phyloP scores from a whole-genome alignment of 2,329 filamentous ascomycete species.

The Botrytis squamosa region DNA sequence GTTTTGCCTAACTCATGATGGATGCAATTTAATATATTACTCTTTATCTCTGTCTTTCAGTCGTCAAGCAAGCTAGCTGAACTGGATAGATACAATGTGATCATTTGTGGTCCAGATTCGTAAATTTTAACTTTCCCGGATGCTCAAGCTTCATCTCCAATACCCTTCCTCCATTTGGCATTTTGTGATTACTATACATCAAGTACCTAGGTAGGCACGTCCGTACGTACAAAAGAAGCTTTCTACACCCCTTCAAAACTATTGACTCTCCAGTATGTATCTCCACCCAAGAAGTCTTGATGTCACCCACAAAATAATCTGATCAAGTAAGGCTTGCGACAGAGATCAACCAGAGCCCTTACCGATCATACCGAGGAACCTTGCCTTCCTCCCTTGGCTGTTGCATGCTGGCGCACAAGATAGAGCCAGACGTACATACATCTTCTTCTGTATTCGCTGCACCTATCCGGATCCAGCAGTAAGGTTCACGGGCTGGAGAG shows the following conservation, averaged over 20 bases:
- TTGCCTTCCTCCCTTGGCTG: neutral
- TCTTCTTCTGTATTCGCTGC: constrained; percentile 16
- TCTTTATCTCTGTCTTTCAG: neutral
- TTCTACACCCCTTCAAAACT: neutral
- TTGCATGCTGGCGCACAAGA: constrained; percentile 8
- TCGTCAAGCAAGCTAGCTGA: neutral
- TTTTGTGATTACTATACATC: neutral
- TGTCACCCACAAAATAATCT: constrained; percentile 4
- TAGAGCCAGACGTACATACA: constrained; percentile 8
- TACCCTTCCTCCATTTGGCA: neutral
- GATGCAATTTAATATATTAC: constrained; percentile 4
- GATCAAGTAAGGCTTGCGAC: constrained; percentile 11
- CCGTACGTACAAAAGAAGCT: neutral
- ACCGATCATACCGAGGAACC: constrained; percentile 10
- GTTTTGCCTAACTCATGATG: neutral
- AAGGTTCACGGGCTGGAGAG: constrained; percentile 11
- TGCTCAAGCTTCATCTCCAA: neutral
- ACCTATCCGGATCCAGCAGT: constrained; percentile 18
- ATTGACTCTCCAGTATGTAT: neutral
- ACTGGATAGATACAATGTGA: neutral
- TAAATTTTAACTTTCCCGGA: neutral
- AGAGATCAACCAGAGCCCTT: neutral
- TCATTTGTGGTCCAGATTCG: constrained; percentile 5
- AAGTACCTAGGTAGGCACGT: too few species aligned
- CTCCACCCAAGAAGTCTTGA: constrained; percentile 9